Evolutionary conservation across 1,284 basidiomycete genomes (phyloP), one percentile per base, ranked within the genome.

Genomic region (Rhodotorula sp.): DNA sequence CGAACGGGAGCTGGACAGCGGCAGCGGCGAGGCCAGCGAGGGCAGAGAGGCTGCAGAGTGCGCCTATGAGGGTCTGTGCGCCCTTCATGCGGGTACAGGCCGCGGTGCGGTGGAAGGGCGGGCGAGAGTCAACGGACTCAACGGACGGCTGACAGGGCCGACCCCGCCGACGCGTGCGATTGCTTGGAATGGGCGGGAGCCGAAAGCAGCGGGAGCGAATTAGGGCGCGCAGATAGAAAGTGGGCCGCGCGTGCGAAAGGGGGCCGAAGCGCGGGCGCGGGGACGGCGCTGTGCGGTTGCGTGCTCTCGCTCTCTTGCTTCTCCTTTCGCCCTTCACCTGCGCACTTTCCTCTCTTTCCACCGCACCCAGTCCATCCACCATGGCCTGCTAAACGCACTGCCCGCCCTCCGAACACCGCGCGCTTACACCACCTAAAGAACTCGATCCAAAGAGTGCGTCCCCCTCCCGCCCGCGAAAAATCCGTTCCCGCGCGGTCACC

Each of bases 301-400:
- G 34, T 34, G 34, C 17, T 19, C 25, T 21, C 19, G 50, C n/a
- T 0, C 42, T 23, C 44, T 66, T 53, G 21, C 19, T 27, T 25
- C 17, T 16, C 52, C 45, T 50, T 46, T 54, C 19, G 42, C 52
- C 66, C 41, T 41, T 46, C 56, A n/a, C 45, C 42, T 55, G 54
- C 64, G 57, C 64, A 46, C 68, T 63, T 56, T 25, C 54, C 63
- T 53, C 42, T 45, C 54, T 23, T 55, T 19, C 42, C 60, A 49
- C 50, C 21, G 42, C 21, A 49, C 57, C 17, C 23, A n/a, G 17
- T 10, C 44, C 3, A 27, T 25, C 50, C 61, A 59, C 52, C 64
- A 72, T 66, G 67, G 56, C 57, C 45, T 62, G 53, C 67, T 72
- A 63, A 65, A 66, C 57, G 49, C 53, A 34, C 27, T 25, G 21